Base-by-base conservation (phyloP, 805 yeast species). In the Candida xyloterini region DNA sequence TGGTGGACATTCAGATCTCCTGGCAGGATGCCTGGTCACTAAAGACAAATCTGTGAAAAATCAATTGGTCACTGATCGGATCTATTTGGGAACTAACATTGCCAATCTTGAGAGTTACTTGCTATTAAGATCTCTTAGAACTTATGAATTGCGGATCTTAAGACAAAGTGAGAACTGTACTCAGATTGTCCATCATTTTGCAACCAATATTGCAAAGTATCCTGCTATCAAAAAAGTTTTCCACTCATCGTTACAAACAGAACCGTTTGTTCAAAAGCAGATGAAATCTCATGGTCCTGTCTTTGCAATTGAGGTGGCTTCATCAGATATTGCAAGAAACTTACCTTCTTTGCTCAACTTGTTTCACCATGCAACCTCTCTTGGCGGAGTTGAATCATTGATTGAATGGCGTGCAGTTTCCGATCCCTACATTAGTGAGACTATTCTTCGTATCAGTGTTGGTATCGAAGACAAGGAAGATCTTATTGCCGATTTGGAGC, bases 1-100 rank as follows among this genome's bases (percentile, higher is more conserved):
- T 55, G 96, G 95, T 27, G 97, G 98, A n/a, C 96, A 90, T 63
- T 85, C 95, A 6, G 97, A 90, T 60, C 66, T 89, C 30, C 67
- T 90, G 35, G 89, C 95, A 5, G 97, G 98, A 24, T 68, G 83
- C 10, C 63, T 89, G 14, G 78, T 81, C 14, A 79, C 84, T n/a
- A 80, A 81, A 56, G 77, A 77, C 44, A 49, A 55, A 7, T 61
- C 66, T 2, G 69, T 69, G 5, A 73, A 74, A 41, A 50, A 65
- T 15, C 55, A 66, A 30, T 68, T 90, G 44, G 60, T 70, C 5
- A 60, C 57, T 0, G 96, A 90, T 51, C 72, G 98, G 52, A 61
- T 79, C 7, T 73, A 69, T 44, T 63, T 89, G 39, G 97, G 96
- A 27, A 79, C 95, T 1, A 86, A 80, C 48, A 78, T 85, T 46